Conservation (phyloP, 2,329 filamentous ascomycete species). For the Aspergillus japonicus region DNA sequence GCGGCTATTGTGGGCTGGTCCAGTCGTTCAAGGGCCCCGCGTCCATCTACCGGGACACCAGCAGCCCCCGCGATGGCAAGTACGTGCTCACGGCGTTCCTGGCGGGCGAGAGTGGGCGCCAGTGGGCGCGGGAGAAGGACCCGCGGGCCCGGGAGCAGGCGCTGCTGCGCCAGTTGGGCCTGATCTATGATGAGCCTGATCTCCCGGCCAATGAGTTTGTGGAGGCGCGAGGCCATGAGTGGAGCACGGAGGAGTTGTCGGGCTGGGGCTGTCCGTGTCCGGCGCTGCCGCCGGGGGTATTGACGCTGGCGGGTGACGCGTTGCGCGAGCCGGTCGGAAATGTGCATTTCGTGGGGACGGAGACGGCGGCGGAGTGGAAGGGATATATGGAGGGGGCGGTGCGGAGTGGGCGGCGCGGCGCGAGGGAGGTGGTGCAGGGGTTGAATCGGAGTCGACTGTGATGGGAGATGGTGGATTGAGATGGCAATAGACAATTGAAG, state of each 20-base stretch:
- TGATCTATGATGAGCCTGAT: slow-evolving; percentile 9
- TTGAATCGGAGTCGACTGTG: background rate
- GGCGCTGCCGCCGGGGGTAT: slow-evolving; percentile 39
- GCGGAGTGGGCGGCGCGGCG: slow-evolving; percentile 47
- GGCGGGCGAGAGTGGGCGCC: slow-evolving; percentile 34
- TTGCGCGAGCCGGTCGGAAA: slow-evolving; percentile 40
- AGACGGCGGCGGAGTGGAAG: slow-evolving; percentile 54
- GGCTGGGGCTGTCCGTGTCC: slow-evolving; percentile 46
- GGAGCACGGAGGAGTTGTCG: slow-evolving; percentile 39
- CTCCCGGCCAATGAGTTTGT: slow-evolving; percentile 28
- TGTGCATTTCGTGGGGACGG: slow-evolving; percentile 56
- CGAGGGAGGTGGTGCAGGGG: background rate
- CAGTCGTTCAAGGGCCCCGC: slow-evolving; percentile 50
- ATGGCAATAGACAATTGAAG: no score
- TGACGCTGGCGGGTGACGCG: slow-evolving; percentile 32
- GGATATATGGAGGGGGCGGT: slow-evolving; percentile 62
- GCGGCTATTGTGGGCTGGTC: slow-evolving; percentile 48
- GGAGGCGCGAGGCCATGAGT: slow-evolving; percentile 37
- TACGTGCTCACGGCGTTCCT: slow-evolving; percentile 45
- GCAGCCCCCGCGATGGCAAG: slow-evolving; percentile 22
- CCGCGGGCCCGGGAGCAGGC: slow-evolving; percentile 3
- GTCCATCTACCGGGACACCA: slow-evolving; percentile 49
- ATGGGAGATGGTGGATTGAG: background rate
- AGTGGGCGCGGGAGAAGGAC: slow-evolving; percentile 26
- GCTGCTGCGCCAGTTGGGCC: slow-evolving; percentile 16